phyloP scores from a whole-genome alignment of 2,329 filamentous ascomycete genomes.

The Xylariaceae sp. region DNA sequence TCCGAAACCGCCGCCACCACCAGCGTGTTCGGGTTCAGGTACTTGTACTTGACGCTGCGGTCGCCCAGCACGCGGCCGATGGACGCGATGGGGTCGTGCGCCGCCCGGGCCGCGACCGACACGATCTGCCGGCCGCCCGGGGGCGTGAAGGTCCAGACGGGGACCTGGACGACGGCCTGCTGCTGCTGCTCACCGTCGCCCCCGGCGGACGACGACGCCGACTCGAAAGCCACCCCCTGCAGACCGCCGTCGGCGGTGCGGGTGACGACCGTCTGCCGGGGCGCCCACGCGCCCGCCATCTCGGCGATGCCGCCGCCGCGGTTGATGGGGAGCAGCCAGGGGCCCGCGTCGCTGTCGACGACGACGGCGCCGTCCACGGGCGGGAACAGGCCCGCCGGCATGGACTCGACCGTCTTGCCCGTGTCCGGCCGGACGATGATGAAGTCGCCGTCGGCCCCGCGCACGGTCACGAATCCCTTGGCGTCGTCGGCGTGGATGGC shows the following conservation, averaged over 20 bases:
- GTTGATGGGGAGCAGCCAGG: conserved; percentile 47
- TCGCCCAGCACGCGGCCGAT: conserved; percentile 92
- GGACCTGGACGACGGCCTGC: conserved; percentile 35
- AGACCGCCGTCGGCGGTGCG: conserved; percentile 41
- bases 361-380: conserved; percentile 40
- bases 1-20: conserved; percentile 67
- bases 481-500: conserved; percentile 56
- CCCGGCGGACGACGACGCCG: too few relatives aligned
- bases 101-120: conserved; percentile 57
- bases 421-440: conserved; percentile 47
- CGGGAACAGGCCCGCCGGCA: conserved; percentile 30
- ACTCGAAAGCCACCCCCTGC: conserved; percentile 46
- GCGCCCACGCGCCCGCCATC: conserved; percentile 37
- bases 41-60: conserved; percentile 93
- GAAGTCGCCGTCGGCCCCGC: conserved; percentile 54
- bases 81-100: conserved; percentile 83
- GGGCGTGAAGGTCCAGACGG: conserved; percentile 68
- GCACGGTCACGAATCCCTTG: conserved; percentile 48
- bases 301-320: conserved; percentile 40
- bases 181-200: conserved; percentile 23
- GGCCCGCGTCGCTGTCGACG: conserved; percentile 44
- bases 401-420: conserved; percentile 42
- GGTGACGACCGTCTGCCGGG: conserved; percentile 48
- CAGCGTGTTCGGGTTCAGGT: conserved; percentile 79
- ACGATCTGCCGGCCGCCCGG: conserved; percentile 60